Evolutionary conservation across 1,284 basidiomycete genomes (phyloP), one percentile per base, ranked within the genome.

Genomic region (Sphagnurus paluster): DNA sequence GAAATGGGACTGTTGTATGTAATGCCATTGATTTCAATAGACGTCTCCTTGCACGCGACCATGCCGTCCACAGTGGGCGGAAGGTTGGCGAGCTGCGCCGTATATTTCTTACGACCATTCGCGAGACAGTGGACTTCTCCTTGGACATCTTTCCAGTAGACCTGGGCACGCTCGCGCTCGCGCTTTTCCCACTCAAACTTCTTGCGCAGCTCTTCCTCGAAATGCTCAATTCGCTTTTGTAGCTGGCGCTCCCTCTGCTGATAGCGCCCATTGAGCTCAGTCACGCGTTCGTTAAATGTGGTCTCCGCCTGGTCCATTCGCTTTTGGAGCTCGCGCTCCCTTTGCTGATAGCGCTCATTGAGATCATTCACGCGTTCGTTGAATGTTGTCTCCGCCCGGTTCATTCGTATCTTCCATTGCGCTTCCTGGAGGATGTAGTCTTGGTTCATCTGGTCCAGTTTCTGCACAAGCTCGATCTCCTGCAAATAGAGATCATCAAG

Each of bases 121-220:
- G 44, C 20, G n/a, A 46, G 14, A 11, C 54, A 56, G 4, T 49
- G 44, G 9, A 39, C 21, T 1, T 40, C 47, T 3, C 46, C 40
- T 7, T 38, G 34, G 13, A 54, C 32, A 19, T 54, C 42, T 1
- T 41, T 46, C 54, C 54, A 56, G 17, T 47, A 54, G 32, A 56
- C 16, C n/a, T 33, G 40, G 13, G 52, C 52, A 5, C 43, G 44
- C 2, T 49, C 43, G 5, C 54, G 45, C 17, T 53, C 44, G 2
- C 21, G 28, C 8, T 35, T 44, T 36, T 50, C 49, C 28, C 26
- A 11, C 5, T 47, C 41, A 16, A 37, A 20, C 38, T 21, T 40
- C 6, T 19, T 14, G 21, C 47, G 19, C 44, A 44, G 42, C 26
- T 55, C 54, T 9, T 36, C 32, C 39, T 50, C 32, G 6, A 40